These are phyloP conservation scores for Daucus carota DNA, from an alignment of 129 eudicot genomes.

Conservation along the genomic window DH1_v3.0 NC_030382.2:34797001-34797500, in stretches of 20 bases:
- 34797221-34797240: constrained; percentile 26
- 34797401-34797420: constrained; percentile 20
- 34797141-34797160: constrained; percentile 19
- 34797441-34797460: constrained; percentile 51
- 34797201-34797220: constrained; percentile 77
- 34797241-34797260: constrained; percentile 23
- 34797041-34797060: not conserved
- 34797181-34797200: constrained; percentile 68
- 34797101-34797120: constrained; percentile 25
- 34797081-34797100: constrained; percentile 64
- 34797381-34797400: constrained; percentile 17
- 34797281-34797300: constrained; percentile 85
- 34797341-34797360: constrained; percentile 44
- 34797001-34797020: constrained; percentile 20
- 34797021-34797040: constrained; percentile 12
- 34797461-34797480: constrained; percentile 45
- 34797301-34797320: constrained; percentile 78
- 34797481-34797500: constrained; percentile 41
- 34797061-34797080: constrained; percentile 23
- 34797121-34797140: constrained; percentile 36
- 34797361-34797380: constrained; percentile 28
- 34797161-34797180: constrained; percentile 32
- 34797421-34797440: constrained; percentile 29
- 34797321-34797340: constrained; percentile 30
- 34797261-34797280: constrained; percentile 37